Percentiles rank a stretch among this genome's conserved stretches.
Evolutionary conservation across 2,329 filamentous ascomycete genomes (phyloP).

Genomic region (Sporothrix mexicana): DNA sequence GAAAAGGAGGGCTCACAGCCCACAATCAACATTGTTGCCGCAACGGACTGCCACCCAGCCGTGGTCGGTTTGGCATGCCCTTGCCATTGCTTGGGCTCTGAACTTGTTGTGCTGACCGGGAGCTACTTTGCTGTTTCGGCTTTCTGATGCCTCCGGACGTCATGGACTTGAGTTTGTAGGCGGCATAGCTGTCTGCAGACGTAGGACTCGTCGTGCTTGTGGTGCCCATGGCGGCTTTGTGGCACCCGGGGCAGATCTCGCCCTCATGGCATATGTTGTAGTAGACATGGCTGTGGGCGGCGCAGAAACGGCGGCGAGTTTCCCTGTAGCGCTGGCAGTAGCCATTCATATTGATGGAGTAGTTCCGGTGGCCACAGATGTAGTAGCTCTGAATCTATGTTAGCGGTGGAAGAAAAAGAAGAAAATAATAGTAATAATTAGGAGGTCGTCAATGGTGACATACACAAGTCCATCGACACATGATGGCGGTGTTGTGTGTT

Average conservation of each 20-base stretch:
- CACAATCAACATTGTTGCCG: too few relatives aligned
- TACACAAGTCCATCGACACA: slow-evolving; percentile 25
- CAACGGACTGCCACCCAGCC: too few relatives aligned
- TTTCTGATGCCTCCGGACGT: too few relatives aligned
- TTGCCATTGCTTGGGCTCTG: too few relatives aligned
- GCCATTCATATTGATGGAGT: background rate
- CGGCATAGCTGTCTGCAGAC: too few relatives aligned
- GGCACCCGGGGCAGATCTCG: slow-evolving; percentile 21
- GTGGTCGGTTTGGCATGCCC: too few relatives aligned
- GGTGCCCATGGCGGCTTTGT: slow-evolving; percentile 7
- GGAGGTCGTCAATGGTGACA: background rate
- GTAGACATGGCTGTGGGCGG: background rate
- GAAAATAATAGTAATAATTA: too few relatives aligned
- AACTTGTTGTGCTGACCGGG: too few relatives aligned
- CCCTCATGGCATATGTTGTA: slow-evolving; percentile 2
- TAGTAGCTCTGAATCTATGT: slow-evolving; percentile 12
- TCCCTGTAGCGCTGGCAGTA: slow-evolving; percentile 23
- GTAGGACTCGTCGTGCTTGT: slow-evolving; percentile 11
- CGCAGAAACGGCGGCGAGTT: slow-evolving; percentile 14
- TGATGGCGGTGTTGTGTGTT: background rate
- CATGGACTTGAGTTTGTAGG: too few relatives aligned
- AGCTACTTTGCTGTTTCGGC: too few relatives aligned
- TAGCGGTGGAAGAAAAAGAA: background rate
- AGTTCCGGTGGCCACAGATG: background rate
- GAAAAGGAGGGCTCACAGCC: too few relatives aligned